Conservation (phyloP, 2,329 filamentous ascomycete species). For the Gyromitra esculenta region DNA sequence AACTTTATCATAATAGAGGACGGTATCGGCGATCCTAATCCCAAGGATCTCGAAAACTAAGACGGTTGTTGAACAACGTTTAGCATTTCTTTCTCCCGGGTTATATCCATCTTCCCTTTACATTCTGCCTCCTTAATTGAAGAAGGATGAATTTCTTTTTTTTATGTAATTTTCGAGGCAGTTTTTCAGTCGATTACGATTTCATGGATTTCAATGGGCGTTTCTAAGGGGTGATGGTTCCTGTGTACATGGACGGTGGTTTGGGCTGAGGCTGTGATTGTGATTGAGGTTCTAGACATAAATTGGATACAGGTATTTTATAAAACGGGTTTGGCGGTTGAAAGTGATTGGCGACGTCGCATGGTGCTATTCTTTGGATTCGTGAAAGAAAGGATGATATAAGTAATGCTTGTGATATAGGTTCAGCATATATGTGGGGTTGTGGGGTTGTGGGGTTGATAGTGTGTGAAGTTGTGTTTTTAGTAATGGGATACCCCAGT, state of each 20-base stretch:
- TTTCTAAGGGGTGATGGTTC: constrained; percentile 25
- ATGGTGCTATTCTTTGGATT: not conserved
- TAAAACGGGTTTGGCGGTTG: not conserved
- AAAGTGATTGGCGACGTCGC: not conserved
- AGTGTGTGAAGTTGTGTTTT: not conserved
- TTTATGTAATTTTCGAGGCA: constrained; percentile 19
- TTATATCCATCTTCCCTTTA: constrained; percentile 8
- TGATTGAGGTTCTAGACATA: constrained; percentile 36
- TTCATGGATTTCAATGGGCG: constrained; percentile 41
- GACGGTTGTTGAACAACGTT: not conserved
- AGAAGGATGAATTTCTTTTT: constrained; percentile 7
- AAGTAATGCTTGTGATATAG: not conserved
- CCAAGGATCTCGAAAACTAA: constrained; percentile 81
- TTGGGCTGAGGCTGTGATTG: constrained; percentile 27
- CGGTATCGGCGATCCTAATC: constrained; percentile 92
- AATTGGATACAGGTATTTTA: constrained; percentile 17
- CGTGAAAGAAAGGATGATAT: not conserved
- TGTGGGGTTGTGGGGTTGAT: not conserved
- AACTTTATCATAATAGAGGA: constrained; percentile 69
- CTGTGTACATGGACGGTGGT: constrained; percentile 32
- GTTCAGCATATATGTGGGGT: not conserved
- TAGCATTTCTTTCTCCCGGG: constrained; percentile 4
- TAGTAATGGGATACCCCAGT: not conserved
- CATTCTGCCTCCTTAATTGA: not conserved
- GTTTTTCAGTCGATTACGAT: constrained; percentile 38